Conservation (phyloP, 305 asterid species). For the Fraxinus floribunda region DNA sequence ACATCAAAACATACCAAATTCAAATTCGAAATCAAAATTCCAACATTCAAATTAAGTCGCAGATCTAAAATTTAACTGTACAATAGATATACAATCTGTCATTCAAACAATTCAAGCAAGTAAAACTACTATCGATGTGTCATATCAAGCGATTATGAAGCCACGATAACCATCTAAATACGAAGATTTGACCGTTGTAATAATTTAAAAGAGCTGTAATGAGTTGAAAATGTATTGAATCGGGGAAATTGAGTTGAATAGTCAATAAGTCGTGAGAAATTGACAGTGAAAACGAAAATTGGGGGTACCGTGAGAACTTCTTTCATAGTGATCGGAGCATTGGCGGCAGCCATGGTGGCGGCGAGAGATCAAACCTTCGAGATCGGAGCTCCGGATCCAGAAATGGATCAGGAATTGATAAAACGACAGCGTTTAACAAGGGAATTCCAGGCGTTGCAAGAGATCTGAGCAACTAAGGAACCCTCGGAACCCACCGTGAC, state of each 20-base stretch:
- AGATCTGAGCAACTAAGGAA: neutral
- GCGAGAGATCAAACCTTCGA: constrained; percentile 26
- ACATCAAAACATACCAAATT: constrained; percentile 32
- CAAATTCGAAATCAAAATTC: constrained; percentile 27
- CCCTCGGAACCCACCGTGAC: constrained; percentile 1
- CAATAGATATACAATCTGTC: constrained; percentile 25
- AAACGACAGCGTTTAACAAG: neutral
- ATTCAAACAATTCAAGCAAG: constrained; percentile 20
- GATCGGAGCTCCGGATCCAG: constrained; percentile 42
- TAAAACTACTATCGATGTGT: constrained; percentile 13
- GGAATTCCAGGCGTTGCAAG: neutral
- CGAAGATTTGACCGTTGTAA: neutral
- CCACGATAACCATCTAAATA: neutral
- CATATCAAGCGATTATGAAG: constrained; percentile 27
- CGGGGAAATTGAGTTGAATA: constrained; percentile 15
- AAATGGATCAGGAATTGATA: constrained; percentile 1
- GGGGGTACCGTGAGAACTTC: constrained; percentile 56
- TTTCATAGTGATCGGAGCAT: constrained; percentile 67
- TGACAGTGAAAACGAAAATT: constrained; percentile 1
- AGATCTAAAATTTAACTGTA: constrained; percentile 35
- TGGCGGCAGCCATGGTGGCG: constrained; percentile 58
- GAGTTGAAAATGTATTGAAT: constrained; percentile 15
- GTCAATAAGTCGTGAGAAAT: constrained; percentile 1
- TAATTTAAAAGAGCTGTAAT: constrained; percentile 10
- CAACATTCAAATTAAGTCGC: constrained; percentile 12